These are phyloP conservation scores for Onygenales sp. DNA, from an alignment of 2,329 filamentous ascomycete genomes.

Conservation along the genomic window DNA sequence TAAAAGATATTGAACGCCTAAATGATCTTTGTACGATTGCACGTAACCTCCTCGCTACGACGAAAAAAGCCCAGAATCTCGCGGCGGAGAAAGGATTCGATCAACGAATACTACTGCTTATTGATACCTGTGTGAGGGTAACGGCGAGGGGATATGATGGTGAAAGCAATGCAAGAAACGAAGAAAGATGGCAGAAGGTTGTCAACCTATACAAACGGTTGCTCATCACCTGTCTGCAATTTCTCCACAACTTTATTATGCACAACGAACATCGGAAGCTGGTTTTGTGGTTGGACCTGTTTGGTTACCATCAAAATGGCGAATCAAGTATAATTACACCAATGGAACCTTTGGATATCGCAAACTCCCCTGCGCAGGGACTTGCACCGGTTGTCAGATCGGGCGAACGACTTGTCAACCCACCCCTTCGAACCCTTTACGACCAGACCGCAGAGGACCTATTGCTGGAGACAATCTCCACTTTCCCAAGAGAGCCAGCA, in stretches of 20 bases:
- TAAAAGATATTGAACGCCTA: conserved; percentile 53
- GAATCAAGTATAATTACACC: conserved; percentile 37
- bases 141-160: conserved; percentile 57
- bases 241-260: conserved; percentile 56
- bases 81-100: conserved; percentile 52
- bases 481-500: conserved; percentile 33
- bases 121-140: conserved; percentile 55
- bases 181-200: conserved; percentile 57
- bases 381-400: conserved; percentile 34
- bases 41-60: conserved; percentile 52
- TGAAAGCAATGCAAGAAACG: conserved; percentile 50
- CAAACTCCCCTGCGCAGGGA: conserved; percentile 25
- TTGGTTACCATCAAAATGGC: conserved; percentile 46
- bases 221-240: conserved; percentile 57
- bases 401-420: conserved; percentile 33
- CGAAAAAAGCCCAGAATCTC: conserved; percentile 53
- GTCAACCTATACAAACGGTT: conserved; percentile 58
- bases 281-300: conserved; percentile 56
- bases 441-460: conserved; percentile 36
- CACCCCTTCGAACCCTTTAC: conserved; percentile 31
- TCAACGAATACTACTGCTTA: conserved; percentile 50
- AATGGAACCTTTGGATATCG: conserved; percentile 31
- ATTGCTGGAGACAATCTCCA: conserved; percentile 34
- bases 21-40: conserved; percentile 54
- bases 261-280: conserved; percentile 57